A percentile compares a stretch with the other conserved stretches of the same genome.
phyloP scores from a whole-genome alignment of 352 stramenopile species.

The Blastocystis sp. region DNA sequence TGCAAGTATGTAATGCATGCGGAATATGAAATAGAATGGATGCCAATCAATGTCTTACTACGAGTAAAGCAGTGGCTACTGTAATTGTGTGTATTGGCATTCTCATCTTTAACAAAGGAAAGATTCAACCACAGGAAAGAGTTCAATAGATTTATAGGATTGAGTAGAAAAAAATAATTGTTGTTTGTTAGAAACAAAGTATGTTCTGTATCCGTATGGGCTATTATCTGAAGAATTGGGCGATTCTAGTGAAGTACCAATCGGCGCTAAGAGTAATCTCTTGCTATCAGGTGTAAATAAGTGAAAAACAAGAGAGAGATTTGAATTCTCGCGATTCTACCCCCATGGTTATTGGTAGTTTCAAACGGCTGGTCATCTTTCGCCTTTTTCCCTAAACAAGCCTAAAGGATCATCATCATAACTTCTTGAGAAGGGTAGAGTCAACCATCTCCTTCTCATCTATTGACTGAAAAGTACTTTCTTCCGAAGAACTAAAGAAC shows the following conservation, averaged over 20 bases:
- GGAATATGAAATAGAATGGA: neutral
- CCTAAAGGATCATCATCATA: neutral
- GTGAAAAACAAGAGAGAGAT: neutral
- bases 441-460: neutral
- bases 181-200: too few species aligned
- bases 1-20: neutral
- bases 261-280: too few species aligned
- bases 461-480: neutral
- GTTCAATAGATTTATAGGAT: neutral
- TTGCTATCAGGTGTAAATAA: too few species aligned
- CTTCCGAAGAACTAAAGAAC: neutral
- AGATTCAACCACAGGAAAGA: neutral
- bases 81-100: conserved; percentile 9
- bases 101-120: conserved; percentile 25
- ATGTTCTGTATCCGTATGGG: too few species aligned
- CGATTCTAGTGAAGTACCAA: too few species aligned
- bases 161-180: too few species aligned
- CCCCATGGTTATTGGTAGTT: neutral
- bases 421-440: neutral
- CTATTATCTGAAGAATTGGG: too few species aligned
- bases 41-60: conserved; percentile 29
- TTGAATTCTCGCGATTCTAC: neutral
- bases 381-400: neutral
- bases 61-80: conserved; percentile 6
- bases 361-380: neutral